These are phyloP conservation scores for Eucalyptus sp. DNA, from an alignment of 345 rosid species.

Conservation along the genomic window DNA sequence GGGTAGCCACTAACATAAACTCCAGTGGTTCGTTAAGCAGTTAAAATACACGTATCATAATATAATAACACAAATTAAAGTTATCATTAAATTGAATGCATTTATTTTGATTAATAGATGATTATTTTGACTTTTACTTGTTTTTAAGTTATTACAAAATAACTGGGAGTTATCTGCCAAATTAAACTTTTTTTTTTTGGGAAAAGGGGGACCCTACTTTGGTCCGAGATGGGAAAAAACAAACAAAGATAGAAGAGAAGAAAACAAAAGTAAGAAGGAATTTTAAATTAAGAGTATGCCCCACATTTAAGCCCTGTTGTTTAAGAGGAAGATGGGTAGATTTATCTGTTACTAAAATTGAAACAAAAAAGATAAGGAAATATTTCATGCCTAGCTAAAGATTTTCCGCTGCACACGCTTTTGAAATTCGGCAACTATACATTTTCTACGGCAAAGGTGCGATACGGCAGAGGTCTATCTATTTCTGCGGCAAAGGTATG, in stretches of 20 bases:
- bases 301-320: background rate
- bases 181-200: background rate
- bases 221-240: background rate
- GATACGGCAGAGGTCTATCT: background rate
- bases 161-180: background rate
- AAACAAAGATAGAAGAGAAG: background rate
- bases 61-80: background rate
- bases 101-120: background rate
- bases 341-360: background rate
- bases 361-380: background rate
- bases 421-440: too few species aligned
- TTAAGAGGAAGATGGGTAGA: background rate
- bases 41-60: background rate
- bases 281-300: background rate
- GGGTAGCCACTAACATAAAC: accelerated
- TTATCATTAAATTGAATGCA: background rate
- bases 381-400: background rate
- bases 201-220: background rate
- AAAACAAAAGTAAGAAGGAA: background rate
- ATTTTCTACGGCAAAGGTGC: too few species aligned
- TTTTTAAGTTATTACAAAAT: background rate
- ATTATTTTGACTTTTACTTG: background rate
- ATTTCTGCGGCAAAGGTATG: too few species aligned
- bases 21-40: background rate
- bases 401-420: background rate